Evolutionary conservation across 805 yeast species (phyloP), one percentile per base, ranked within the genome.

Genomic region (Nakazawaea peltata): DNA sequence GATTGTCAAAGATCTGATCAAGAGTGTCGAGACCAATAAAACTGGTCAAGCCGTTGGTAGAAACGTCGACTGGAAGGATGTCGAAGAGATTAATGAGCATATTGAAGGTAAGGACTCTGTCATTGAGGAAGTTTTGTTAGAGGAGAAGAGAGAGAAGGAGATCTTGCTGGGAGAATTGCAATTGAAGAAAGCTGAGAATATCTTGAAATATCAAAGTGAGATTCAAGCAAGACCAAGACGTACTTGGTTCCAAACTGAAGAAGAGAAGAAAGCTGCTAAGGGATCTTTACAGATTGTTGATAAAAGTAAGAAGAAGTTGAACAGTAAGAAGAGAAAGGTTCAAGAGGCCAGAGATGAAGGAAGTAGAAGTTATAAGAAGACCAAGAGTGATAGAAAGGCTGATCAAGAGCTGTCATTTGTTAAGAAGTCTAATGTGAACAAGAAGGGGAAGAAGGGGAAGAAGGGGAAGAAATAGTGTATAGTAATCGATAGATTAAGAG

Each of bases 111-210:
- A 82, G 58, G 55, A 63, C 15, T 75, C 65, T 2, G 63, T 70
- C 2, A 67, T 92, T 28, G 77, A 76, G 27, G 96, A 87, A 47
- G 81, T 92, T 37, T 57, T 87, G 37, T 79, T 69, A 4, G 97
- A 90, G 56, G 99, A 92, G 56, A 80, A 86, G 57, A 73, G 75
- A 44, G 95, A 84, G 47, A 90, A 90, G 59, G 94, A 86, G 54
- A 65, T 90, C 33, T 56, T 85, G 19, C 74, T 73, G 37, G 97
- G 97, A 2, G 98, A 92, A 63, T 81, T 86, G 82, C 92, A 92
- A 54, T 58, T 90, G 31, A 72, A 71, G 44, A 85, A 82, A 56
- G 95, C 95, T 38, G 82, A 81, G 49, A 92, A 92, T 56, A 48
- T 92, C 54, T 61, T 92, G 43, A 81, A 73, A 51, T 87, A 83